Percentiles rank a stretch among this genome's conserved stretches.
phyloP scores from a whole-genome alignment of 192 early-diverging fungal species.

The Diversispora epigaea region DNA sequence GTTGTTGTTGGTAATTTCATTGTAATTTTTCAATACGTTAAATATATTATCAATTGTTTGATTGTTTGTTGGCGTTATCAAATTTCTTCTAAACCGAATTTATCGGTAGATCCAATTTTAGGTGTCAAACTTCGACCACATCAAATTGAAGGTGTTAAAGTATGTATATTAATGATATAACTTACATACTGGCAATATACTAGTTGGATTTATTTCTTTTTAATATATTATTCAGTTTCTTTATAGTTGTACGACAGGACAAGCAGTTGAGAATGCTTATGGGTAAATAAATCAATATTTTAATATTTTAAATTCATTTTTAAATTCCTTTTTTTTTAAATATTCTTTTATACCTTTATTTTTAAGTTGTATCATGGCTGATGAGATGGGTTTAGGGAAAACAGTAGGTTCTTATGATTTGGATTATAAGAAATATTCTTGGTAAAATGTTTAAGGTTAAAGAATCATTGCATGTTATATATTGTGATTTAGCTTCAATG shows the following conservation, averaged over 20 bases:
- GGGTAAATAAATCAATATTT: conserved; percentile 46
- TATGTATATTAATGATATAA: not conserved
- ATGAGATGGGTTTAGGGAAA: conserved; percentile 94
- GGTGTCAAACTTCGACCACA: conserved; percentile 87
- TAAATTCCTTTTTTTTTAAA: not conserved
- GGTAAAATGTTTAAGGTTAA: too few relatives aligned
- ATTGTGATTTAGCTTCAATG: conserved; percentile 65
- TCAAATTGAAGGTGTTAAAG: conserved; percentile 90
- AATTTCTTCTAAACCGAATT: not conserved
- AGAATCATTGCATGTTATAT: not conserved
- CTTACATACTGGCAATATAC: too few relatives aligned
- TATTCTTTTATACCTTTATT: not conserved
- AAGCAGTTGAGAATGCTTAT: conserved; percentile 65
- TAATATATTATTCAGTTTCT: conserved; percentile 62
- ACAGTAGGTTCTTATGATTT: conserved; percentile 50
- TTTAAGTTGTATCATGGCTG: conserved; percentile 92
- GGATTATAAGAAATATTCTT: not conserved
- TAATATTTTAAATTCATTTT: not conserved
- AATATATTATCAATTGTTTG: not conserved
- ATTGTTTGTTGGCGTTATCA: too few relatives aligned
- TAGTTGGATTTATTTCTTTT: not conserved
- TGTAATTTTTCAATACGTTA: not conserved
- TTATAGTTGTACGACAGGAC: conserved; percentile 92
- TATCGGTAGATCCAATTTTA: conserved; percentile 74
- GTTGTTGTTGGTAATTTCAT: conserved; percentile 61